Conservation (phyloP, 768 basidiomycete species). For the Fomitopsis serialis region DNA sequence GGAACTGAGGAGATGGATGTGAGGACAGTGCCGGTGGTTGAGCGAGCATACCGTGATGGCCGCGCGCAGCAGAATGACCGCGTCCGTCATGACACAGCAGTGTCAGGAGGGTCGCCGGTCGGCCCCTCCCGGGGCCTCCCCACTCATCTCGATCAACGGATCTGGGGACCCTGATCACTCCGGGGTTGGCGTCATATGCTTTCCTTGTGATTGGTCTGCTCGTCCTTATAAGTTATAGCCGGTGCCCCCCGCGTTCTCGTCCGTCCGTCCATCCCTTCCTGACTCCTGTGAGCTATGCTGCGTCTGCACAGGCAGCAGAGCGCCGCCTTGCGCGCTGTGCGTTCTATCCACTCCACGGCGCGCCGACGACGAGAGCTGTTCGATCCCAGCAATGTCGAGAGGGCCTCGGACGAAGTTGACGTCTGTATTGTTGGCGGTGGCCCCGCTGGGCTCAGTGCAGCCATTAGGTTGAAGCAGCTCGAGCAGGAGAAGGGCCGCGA, state of each 20-base stretch:
- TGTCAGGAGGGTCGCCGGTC: neutral
- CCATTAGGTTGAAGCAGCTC: constrained; percentile 91
- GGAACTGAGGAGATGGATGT: too few species aligned
- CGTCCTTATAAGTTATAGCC: too few species aligned
- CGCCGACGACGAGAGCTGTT: constrained; percentile 31
- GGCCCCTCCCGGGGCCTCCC: neutral
- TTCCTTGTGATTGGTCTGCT: neutral
- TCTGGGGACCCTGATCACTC: neutral
- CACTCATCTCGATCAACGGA: neutral
- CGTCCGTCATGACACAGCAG: neutral
- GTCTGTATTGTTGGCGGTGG: constrained; percentile 97
- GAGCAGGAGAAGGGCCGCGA: constrained; percentile 75
- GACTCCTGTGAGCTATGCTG: neutral
- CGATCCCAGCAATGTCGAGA: constrained; percentile 62
- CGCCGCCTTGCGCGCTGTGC: neutral
- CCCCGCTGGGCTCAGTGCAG: constrained; percentile 93
- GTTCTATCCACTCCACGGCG: constrained; percentile 22
- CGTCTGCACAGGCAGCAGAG: neutral
- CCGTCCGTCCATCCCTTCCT: neutral
- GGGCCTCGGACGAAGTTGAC: constrained; percentile 88
- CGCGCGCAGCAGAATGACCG: too few species aligned
- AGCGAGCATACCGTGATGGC: too few species aligned
- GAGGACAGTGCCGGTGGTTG: too few species aligned
- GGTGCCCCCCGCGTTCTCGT: too few species aligned
- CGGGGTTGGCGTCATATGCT: neutral